These are phyloP conservation scores for Torulaspora quercuum DNA, from an alignment of 805 yeast genomes.

Conservation along the genomic window DNA sequence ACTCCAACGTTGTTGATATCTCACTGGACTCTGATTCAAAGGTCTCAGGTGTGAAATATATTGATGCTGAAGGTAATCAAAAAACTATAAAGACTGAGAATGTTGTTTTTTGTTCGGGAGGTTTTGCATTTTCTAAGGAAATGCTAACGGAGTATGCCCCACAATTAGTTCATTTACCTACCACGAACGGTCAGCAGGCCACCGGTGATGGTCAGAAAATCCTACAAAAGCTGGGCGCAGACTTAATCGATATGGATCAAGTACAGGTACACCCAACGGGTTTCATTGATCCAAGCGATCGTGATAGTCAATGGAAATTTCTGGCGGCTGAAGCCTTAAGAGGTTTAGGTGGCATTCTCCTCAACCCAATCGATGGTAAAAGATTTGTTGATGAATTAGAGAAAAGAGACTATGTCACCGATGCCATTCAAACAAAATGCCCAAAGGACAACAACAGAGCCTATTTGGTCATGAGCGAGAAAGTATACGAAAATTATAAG, in stretches of 20 bases:
- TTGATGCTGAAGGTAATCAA: slow-evolving; percentile 29
- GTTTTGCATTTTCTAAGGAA: slow-evolving; percentile 44
- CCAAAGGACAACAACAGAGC: slow-evolving; percentile 35
- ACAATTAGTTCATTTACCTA: slow-evolving; percentile 45
- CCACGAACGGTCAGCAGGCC: slow-evolving; percentile 55
- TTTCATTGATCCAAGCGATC: slow-evolving; percentile 45
- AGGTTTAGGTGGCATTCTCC: slow-evolving; percentile 55
- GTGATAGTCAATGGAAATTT: slow-evolving; percentile 46
- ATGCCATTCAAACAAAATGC: slow-evolving; percentile 38
- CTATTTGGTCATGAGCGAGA: slow-evolving; percentile 40
- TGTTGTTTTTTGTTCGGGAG: slow-evolving; percentile 58
- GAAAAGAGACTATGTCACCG: slow-evolving; percentile 53
- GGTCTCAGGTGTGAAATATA: slow-evolving; percentile 45
- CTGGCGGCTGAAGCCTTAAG: slow-evolving; percentile 59
- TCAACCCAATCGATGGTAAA: slow-evolving; percentile 44
- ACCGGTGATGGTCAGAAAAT: slow-evolving; percentile 57
- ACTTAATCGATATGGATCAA: slow-evolving; percentile 54
- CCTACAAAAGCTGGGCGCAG: slow-evolving; percentile 47
- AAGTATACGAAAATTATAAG: slow-evolving; percentile 44
- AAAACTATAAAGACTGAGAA: slow-evolving; percentile 29
- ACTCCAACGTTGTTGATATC: slow-evolving; percentile 40
- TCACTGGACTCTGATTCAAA: slow-evolving; percentile 28
- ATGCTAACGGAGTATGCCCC: slow-evolving; percentile 46
- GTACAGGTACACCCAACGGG: slow-evolving; percentile 65
- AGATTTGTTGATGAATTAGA: slow-evolving; percentile 53